A percentile compares a stretch with the other conserved stretches of the same genome.
These are phyloP conservation scores for Huntiella abstrusa DNA, from an alignment of 2,329 filamentous ascomycete species.

Conservation along the genomic window DNA sequence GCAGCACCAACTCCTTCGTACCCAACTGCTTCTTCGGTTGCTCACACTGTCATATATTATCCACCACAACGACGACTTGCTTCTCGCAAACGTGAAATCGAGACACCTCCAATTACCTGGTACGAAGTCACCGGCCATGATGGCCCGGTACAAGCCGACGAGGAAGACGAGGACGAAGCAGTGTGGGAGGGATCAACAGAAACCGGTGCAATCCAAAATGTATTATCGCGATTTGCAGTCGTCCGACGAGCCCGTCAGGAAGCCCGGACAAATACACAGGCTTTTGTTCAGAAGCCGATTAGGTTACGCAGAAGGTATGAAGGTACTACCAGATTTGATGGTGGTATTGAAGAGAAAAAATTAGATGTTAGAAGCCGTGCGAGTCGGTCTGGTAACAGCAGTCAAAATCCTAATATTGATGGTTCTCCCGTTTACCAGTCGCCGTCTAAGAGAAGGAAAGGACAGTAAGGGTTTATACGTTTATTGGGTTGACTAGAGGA, in stretches of 20 bases:
- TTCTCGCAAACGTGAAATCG: too few relatives aligned
- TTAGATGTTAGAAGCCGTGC: too few relatives aligned
- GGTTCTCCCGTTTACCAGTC: neutral
- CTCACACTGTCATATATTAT: neutral
- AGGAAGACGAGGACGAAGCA: neutral
- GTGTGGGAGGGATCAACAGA: neutral
- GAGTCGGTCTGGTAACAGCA: too few relatives aligned
- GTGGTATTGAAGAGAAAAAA: neutral
- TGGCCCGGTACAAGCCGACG: neutral
- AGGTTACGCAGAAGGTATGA: neutral
- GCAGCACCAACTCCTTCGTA: neutral
- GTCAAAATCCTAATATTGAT: neutral
- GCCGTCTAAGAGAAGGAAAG: too few relatives aligned
- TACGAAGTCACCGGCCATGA: too few relatives aligned
- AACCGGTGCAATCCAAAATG: neutral
- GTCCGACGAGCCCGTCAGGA: neutral
- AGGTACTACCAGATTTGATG: neutral
- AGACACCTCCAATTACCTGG: too few relatives aligned
- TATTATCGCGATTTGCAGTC: neutral
- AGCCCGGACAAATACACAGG: neutral
- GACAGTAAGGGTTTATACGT: too few relatives aligned
- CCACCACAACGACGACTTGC: too few relatives aligned
- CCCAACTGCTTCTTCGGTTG: neutral
- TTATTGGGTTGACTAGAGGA: too few relatives aligned
- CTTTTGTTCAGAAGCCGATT: slow-evolving; percentile 3